Conservation (phyloP, 2,329 filamentous ascomycete genomes). For the Xylariaceae sp. region DNA sequence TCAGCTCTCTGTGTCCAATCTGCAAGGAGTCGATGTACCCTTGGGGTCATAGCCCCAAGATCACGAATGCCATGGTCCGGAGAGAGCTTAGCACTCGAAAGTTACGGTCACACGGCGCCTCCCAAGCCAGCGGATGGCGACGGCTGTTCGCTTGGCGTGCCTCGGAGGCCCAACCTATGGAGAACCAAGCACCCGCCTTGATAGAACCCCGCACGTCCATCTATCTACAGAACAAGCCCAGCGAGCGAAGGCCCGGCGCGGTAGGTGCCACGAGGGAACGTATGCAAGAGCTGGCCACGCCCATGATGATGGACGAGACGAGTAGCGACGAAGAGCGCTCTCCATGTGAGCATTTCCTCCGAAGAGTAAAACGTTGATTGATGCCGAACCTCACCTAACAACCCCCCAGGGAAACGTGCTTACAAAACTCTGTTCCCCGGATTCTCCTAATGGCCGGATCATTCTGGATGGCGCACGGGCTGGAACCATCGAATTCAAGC, state of each 20-base stretch:
- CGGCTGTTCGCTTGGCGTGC: constrained; percentile 24
- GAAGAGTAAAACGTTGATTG: neutral
- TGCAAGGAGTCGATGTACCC: constrained; percentile 84
- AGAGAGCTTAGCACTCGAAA: constrained; percentile 66
- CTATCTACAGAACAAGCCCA: constrained; percentile 22
- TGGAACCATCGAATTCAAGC: constrained; percentile 3
- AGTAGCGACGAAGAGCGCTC: constrained; percentile 32
- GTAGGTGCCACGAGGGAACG: constrained; percentile 22
- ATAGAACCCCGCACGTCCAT: constrained; percentile 21
- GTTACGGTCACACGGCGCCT: constrained; percentile 49
- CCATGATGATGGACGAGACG: constrained; percentile 26
- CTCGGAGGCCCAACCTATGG: constrained; percentile 21
- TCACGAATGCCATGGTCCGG: constrained; percentile 83
- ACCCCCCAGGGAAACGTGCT: constrained; percentile 38
- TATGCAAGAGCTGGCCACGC: constrained; percentile 28
- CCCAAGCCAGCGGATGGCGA: constrained; percentile 31
- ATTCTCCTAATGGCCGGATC: constrained; percentile 21
- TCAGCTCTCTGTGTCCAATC: constrained; percentile 82
- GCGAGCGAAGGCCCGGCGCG: constrained; percentile 6
- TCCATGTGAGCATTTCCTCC: constrained; percentile 24
- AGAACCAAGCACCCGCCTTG: constrained; percentile 12
- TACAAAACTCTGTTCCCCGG: constrained; percentile 41
- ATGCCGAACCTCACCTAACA: constrained; percentile 17
- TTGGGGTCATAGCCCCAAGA: constrained; percentile 56
- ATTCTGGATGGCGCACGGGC: neutral